Conservation (phyloP, 441 rosid genomes). For the Jatropha podagrica region DNA sequence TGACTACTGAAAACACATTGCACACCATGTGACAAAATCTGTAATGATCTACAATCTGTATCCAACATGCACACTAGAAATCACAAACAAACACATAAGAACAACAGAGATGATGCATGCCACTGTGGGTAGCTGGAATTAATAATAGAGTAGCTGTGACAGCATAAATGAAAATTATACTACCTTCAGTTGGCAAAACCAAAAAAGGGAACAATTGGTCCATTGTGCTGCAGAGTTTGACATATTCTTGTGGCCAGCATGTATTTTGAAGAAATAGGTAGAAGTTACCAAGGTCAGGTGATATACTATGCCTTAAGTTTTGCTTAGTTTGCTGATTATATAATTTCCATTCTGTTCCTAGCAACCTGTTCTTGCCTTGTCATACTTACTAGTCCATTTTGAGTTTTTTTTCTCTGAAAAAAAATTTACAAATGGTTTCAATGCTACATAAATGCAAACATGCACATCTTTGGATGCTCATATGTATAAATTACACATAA, state of each 20-base stretch:
- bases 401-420: not conserved
- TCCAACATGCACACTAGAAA: too few species aligned
- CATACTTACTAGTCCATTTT: not conserved
- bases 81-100: too few species aligned
- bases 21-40: not conserved
- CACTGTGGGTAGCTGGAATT: not conserved
- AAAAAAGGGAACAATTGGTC: not conserved
- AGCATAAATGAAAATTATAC: not conserved
- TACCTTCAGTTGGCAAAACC: not conserved
- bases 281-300: not conserved
- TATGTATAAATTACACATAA: not conserved
- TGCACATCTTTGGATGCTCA: not conserved
- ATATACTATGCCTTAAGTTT: not conserved
- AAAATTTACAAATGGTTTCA: not conserved
- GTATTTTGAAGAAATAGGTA: not conserved
- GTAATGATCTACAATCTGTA: not conserved
- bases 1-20: not conserved
- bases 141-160: not conserved
- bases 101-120: not conserved
- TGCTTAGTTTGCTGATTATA: not conserved
- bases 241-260: not conserved
- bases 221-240: too few species aligned
- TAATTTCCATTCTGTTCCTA: not conserved
- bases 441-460: not conserved
- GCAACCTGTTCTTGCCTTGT: not conserved